phyloP scores from a whole-genome alignment of 352 stramenopile genomes.

The Phytophthora multivora region DNA sequence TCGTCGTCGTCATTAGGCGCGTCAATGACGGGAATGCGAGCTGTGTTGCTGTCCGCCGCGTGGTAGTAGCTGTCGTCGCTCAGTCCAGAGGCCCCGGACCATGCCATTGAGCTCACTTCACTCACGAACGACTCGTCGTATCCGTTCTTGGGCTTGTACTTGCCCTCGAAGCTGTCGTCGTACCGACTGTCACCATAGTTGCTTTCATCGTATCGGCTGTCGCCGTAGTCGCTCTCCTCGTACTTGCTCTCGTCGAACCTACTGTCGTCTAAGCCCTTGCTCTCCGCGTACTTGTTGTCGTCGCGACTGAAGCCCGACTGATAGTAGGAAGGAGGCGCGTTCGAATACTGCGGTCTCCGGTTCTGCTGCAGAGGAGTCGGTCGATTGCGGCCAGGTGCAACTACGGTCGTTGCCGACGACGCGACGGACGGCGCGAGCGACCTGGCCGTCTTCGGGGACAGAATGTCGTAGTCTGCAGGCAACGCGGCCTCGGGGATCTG shows the following conservation, averaged over 20 bases:
- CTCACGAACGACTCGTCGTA: conserved; percentile 37
- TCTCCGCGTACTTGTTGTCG: conserved; percentile 17
- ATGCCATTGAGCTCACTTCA: conserved; percentile 37
- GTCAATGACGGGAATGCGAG: conserved; percentile 36
- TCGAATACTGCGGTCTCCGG: conserved; percentile 28
- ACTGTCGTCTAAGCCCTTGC: conserved; percentile 15
- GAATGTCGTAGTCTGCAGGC: conserved; percentile 28
- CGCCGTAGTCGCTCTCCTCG: conserved; percentile 12
- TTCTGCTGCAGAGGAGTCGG: conserved; percentile 34
- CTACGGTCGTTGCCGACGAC: conserved; percentile 31
- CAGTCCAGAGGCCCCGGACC: conserved; percentile 27
- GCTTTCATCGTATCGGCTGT: conserved; percentile 18
- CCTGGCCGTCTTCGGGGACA: conserved; percentile 35
- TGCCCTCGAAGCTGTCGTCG: conserved; percentile 17
- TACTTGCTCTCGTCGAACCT: conserved; percentile 28
- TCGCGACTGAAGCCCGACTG: conserved; percentile 18
- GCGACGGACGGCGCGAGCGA: conserved; percentile 35
- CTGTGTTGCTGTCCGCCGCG: conserved; percentile 24
- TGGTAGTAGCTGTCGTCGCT: conserved; percentile 43
- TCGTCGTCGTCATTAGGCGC: conserved; percentile 34
- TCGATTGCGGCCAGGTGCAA: conserved; percentile 32
- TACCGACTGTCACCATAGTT: conserved; percentile 22
- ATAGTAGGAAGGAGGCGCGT: conserved; percentile 24
- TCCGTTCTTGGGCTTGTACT: conserved; percentile 19
- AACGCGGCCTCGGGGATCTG: conserved; percentile 18